Evolutionary conservation across 805 yeast genomes (phyloP), one percentile per base, ranked within the genome.

Genomic region (Brettanomyces nanus): DNA sequence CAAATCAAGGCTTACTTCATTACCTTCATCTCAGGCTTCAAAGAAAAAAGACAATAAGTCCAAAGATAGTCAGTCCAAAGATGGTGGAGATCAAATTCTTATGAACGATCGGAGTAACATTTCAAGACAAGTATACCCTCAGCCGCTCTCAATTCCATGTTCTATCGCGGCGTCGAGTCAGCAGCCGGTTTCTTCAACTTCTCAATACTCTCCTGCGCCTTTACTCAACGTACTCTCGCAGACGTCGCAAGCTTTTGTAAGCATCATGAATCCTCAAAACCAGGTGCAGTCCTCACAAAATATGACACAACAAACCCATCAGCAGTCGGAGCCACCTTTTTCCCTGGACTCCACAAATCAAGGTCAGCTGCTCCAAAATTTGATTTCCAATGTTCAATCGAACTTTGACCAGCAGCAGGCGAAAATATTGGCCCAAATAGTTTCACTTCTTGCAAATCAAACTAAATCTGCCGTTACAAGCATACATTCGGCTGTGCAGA

Each of bases 1-100:
- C 44, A 47, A 42, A 35, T 50, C 53, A 4, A 51, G 48, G 28
- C 35, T 51, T 3, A 37, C 40, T n/a, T 36, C 43, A 6, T 23
- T 40, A 5, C 43, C 43, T 7, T 17, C 28, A 19, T 21, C 35
- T 30, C 15, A 30, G 19, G 10, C 23, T n/a, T n/a, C n/a, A n/a
- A n/a, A n/a, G n/a, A n/a, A n/a, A n/a, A n/a, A n/a, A n/a, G n/a
- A n/a, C n/a, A n/a, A n/a, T n/a, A n/a, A n/a, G n/a, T n/a, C n/a
- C n/a, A n/a, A n/a, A n/a, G n/a, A n/a, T n/a, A n/a, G n/a, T n/a
- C n/a, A n/a, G n/a, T n/a, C n/a, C n/a, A n/a, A n/a, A n/a, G n/a
- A n/a, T n/a, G n/a, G n/a, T n/a, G n/a, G n/a, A n/a, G n/a, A n/a
- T n/a, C n/a, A n/a, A n/a, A n/a, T n/a, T n/a, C n/a, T n/a, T n/a